Base-by-base conservation (phyloP, 495 filamentous ascomycete species). In the Pseudotulostoma volvatum region DNA sequence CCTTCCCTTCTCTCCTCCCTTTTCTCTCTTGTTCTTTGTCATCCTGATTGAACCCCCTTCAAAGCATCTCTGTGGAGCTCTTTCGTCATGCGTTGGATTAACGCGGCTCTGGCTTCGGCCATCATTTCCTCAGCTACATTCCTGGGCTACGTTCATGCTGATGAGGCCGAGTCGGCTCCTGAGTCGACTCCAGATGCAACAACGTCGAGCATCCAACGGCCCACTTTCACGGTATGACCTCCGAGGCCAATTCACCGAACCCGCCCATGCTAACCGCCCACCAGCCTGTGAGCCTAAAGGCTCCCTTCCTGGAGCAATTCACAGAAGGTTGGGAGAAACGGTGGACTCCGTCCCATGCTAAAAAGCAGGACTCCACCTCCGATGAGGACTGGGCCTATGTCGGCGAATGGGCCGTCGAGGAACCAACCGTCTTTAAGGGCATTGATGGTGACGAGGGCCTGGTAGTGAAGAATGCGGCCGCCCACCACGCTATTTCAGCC, bases 351-450 rank as follows among this genome's bases (percentile, higher is more conserved):
- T 94, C 86, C 14, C 80, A 90, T 52, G 92, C 92, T 45, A 96
- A 96, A 74, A 96, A 96, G 73, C 83, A 92, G 43, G 78, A 82
- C 51, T 77, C 82, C 51, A 73, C 71, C 49, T 69, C 77, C 21
- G 82, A 87, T 38, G 90, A 97, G 58, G 90, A 96, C 49, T 96
- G 90, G 90, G 84, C 86, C 37, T 99, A 94, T 56, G 77, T 96
- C 44, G 92, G 92, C 59, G 78, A 84, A 56, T 99, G 92, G 92
- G 55, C 82, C 30, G 92, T 96, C 36, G 92, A 99, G 65, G 92
- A 96, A 71, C 92, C 92, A 43, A 67, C 64, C 48, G 77, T 92
- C 53, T 77, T 84, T 55, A 92, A 92, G 71, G 92, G 84, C 39
- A 93, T 95, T 48, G 81, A 90, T 54, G 87, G 84, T 35, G 88